Conservation (phyloP, 176 grass and related monocot genomes). For the Aegilops umbellulata region DNA sequence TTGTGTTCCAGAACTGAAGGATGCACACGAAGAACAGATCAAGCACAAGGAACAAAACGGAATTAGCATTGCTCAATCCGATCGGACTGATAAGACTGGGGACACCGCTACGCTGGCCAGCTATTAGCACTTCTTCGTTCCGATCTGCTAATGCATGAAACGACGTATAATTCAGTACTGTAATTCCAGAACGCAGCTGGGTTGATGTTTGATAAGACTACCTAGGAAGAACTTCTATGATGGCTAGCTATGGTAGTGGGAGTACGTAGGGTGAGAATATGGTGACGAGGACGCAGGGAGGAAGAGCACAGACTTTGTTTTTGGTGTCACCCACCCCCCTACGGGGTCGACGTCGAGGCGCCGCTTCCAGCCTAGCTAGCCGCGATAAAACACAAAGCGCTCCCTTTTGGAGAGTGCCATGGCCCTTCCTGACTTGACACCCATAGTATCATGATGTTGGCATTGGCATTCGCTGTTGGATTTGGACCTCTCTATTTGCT, state of each 20-base stretch:
- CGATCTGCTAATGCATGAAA: no score
- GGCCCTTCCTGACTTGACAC: not conserved
- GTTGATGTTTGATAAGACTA: not conserved
- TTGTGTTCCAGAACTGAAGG: not conserved
- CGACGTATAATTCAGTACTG: not conserved
- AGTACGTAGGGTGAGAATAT: not conserved
- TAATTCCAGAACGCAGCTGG: not conserved
- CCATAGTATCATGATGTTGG: not conserved
- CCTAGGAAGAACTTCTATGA: not conserved
- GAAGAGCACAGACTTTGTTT: not conserved
- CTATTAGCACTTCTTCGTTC: no score
- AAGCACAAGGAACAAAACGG: not conserved
- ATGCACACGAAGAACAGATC: not conserved
- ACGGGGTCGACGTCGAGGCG: conserved; percentile 30
- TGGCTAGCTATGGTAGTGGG: not conserved
- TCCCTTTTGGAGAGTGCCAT: conserved; percentile 6
- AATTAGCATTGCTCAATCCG: no score
- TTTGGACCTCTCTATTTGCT: conserved; percentile 8
- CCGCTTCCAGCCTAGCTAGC: conserved; percentile 41
- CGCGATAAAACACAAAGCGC: not conserved
- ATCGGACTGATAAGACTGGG: not conserved
- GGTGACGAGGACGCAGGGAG: not conserved
- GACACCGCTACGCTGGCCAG: no score
- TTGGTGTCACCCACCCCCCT: not conserved
- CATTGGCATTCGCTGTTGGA: not conserved